phyloP scores from a whole-genome alignment of 345 rosid genomes.

The Streptanthus diversifolius region DNA sequence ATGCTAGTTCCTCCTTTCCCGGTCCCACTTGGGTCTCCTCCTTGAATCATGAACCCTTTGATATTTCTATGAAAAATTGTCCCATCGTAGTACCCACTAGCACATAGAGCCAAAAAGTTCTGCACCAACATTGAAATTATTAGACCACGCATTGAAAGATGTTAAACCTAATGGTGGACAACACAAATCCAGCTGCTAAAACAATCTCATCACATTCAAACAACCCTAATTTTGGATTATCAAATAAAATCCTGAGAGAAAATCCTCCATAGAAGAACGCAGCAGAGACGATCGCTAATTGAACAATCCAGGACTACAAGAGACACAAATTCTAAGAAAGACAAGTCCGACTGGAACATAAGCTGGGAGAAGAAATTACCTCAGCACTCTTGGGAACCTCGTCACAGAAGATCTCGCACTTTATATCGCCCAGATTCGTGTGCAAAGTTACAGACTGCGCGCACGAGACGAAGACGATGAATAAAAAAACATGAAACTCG shows the following conservation, averaged over 20 bases:
- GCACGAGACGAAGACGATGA: background rate
- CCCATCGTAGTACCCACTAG: slow-evolving; percentile 87
- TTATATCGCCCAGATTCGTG: slow-evolving; percentile 95
- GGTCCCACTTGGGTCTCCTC: slow-evolving; percentile 93
- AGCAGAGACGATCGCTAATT: background rate
- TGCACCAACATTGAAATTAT: slow-evolving; percentile 32
- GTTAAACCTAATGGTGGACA: background rate
- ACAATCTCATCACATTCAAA: no score
- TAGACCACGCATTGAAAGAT: background rate
- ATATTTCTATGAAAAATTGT: slow-evolving; percentile 89
- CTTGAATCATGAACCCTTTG: slow-evolving; percentile 99
- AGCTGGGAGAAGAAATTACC: slow-evolving; percentile 37
- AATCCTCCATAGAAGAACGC: background rate
- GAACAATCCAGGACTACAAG: background rate
- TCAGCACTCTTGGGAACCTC: slow-evolving; percentile 90
- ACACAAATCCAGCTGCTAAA: background rate
- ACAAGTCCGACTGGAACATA: background rate
- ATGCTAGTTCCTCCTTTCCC: slow-evolving; percentile 98
- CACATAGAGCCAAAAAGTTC: slow-evolving; percentile 96
- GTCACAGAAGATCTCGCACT: slow-evolving; percentile 95
- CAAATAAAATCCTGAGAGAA: background rate
- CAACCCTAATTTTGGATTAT: background rate
- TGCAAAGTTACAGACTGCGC: slow-evolving; percentile 91
- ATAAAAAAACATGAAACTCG: background rate
- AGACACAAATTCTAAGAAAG: background rate